Conservation (phyloP, 2,329 filamentous ascomycete species). For the Colletotrichum siamense region DNA sequence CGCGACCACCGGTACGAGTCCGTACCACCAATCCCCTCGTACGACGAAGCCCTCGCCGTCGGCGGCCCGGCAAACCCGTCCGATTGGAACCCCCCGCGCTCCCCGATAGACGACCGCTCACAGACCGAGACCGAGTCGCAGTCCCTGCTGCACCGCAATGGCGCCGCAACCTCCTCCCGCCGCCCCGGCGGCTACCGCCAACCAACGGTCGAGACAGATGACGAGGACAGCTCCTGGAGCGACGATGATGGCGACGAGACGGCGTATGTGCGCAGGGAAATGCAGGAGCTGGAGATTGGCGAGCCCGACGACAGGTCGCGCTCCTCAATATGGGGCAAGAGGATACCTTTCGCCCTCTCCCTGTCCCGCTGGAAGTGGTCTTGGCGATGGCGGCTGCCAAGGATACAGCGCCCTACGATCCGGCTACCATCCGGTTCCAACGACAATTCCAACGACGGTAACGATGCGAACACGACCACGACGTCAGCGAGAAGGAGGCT, state of each 20-base stretch:
- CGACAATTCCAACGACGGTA: conserved; percentile 24
- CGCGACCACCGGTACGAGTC: conserved; percentile 38
- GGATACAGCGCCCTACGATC: conserved; percentile 49
- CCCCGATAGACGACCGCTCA: conserved; percentile 59
- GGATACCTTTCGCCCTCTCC: conserved; percentile 58
- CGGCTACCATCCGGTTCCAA: conserved; percentile 48
- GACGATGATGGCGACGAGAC: conserved; percentile 57
- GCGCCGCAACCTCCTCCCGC: conserved; percentile 42
- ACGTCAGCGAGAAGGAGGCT: conserved; percentile 28
- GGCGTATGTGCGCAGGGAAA: conserved; percentile 76
- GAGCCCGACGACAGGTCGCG: conserved; percentile 60
- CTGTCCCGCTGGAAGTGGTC: conserved; percentile 61
- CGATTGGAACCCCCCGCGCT: conserved; percentile 34
- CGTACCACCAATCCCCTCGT: conserved; percentile 42
- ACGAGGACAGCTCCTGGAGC: conserved; percentile 64
- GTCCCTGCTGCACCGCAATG: conserved; percentile 66
- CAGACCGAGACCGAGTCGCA: conserved; percentile 78
- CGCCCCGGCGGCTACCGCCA: conserved; percentile 70
- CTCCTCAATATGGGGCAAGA: conserved; percentile 58
- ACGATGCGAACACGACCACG: conserved; percentile 27
- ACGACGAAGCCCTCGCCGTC: conserved; percentile 46
- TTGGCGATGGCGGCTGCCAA: conserved; percentile 58
- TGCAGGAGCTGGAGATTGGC: conserved; percentile 88
- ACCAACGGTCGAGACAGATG: conserved; percentile 81
- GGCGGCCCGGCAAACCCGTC: conserved; percentile 35